Conservation (phyloP, 495 filamentous ascomycete genomes). For the Penicillium cataractarum region DNA sequence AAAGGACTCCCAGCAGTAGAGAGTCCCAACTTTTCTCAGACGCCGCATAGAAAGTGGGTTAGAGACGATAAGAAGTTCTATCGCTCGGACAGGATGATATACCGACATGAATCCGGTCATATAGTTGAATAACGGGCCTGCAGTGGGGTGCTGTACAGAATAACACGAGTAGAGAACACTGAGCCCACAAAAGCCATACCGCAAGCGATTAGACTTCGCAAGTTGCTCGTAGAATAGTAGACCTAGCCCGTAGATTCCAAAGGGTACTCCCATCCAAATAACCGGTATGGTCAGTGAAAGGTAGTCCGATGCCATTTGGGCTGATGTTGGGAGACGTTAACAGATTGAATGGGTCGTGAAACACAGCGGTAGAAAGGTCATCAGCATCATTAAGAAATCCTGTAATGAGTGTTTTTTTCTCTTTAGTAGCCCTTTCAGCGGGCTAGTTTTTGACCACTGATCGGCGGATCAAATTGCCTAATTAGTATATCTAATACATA, state of each 20-base stretch:
- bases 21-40: background rate
- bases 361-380: background rate
- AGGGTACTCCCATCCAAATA: conserved; percentile 1
- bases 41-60: conserved; percentile 3
- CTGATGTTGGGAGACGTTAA: background rate
- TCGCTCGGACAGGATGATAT: conserved; percentile 1
- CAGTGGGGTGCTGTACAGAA: background rate
- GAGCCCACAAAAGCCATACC: conserved; percentile 2
- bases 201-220: background rate
- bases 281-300: background rate
- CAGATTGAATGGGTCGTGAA: background rate
- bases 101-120: conserved; percentile 1
- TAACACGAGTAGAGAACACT: conserved; percentile 3
- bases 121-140: conserved; percentile 3
- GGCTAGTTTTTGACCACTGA: background rate
- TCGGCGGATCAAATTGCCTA: no score
- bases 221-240: conserved; percentile 1
- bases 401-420: background rate
- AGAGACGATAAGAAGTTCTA: conserved; percentile 6
- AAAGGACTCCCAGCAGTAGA: conserved; percentile 3
- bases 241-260: conserved; percentile 3
- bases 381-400: background rate
- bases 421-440: background rate
- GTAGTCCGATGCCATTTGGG: background rate
- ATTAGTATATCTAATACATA: no score